A percentile compares a stretch with the other conserved stretches of the same genome.
phyloP scores from a whole-genome alignment of 2,329 filamentous ascomycete genomes.

The Cladosporium sphaerospermum region DNA sequence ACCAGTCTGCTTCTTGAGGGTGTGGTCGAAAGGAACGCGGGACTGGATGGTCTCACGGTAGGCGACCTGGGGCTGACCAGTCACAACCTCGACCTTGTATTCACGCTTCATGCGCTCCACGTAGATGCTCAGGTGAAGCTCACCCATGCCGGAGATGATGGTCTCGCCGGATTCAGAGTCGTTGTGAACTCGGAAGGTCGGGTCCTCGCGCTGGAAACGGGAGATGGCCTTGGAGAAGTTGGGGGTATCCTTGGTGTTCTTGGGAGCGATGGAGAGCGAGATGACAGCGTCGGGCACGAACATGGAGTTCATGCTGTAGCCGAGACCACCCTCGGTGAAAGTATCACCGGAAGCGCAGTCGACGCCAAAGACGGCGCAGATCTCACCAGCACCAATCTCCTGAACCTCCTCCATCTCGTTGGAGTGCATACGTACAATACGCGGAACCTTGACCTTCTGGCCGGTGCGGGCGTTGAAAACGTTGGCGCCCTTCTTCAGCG shows the following conservation, averaged over 20 bases:
- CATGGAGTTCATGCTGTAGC: constrained; percentile 97
- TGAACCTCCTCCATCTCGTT: constrained; percentile 97
- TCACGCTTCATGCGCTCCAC: constrained; percentile 94
- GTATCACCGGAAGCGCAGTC: constrained; percentile 97
- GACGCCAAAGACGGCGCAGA: constrained; percentile 96
- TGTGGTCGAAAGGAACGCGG: constrained; percentile 79
- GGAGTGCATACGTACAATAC: constrained; percentile 98
- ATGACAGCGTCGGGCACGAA: constrained; percentile 97
- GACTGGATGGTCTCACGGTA: constrained; percentile 90
- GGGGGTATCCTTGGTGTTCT: constrained; percentile 81
- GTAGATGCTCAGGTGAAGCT: constrained; percentile 94
- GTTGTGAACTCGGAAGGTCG: constrained; percentile 91
- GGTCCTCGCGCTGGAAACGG: constrained; percentile 96
- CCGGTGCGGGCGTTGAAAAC: constrained; percentile 90
- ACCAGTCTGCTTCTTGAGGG: constrained; percentile 91
- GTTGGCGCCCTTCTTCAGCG: constrained; percentile 77
- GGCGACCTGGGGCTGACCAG: constrained; percentile 93
- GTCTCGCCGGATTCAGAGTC: constrained; percentile 91
- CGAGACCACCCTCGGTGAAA: constrained; percentile 87
- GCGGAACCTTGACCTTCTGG: constrained; percentile 93
- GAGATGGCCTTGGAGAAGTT: constrained; percentile 99
- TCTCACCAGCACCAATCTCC: constrained; percentile 92
- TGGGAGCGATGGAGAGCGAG: constrained; percentile 93
- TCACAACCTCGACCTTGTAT: constrained; percentile 92
- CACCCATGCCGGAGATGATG: constrained; percentile 97